Evolutionary conservation across 2,329 filamentous ascomycete species (phyloP).

Genomic region (Aureobasidium sp.): DNA sequence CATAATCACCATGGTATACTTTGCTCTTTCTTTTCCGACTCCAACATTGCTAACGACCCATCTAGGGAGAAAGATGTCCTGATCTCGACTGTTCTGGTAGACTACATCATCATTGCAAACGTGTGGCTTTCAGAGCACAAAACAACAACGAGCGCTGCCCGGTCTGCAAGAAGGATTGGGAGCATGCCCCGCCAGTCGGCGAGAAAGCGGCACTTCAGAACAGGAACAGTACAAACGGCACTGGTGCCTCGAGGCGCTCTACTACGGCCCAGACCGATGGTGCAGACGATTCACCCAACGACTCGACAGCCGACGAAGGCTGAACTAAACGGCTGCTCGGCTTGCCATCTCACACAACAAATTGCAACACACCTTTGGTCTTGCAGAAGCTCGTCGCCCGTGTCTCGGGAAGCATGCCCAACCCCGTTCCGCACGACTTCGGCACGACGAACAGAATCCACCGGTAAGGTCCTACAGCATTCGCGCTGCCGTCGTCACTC

Average conservation of each 20-base stretch:
- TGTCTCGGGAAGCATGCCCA: neutral
- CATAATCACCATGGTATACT: constrained; percentile 65
- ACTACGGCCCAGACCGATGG: constrained; percentile 20
- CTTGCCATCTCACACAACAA: neutral
- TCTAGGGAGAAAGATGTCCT: constrained; percentile 64
- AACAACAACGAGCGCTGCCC: constrained; percentile 57
- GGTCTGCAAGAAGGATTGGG: constrained; percentile 46
- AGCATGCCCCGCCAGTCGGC: constrained; percentile 45
- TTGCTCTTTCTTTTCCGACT: neutral
- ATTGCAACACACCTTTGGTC: neutral
- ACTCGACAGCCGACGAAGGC: constrained; percentile 16
- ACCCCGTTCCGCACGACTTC: too few species aligned
- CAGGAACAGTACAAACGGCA: constrained; percentile 18
- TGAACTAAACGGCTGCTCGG: neutral
- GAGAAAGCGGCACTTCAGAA: constrained; percentile 38
- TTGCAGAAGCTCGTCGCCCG: neutral
- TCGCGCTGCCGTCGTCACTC: neutral
- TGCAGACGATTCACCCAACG: constrained; percentile 16
- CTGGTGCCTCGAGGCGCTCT: constrained; percentile 13
- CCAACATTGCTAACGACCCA: neutral
- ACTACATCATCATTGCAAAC: constrained; percentile 70
- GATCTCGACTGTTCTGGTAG: constrained; percentile 61
- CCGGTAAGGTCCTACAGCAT: neutral
- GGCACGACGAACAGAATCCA: too few species aligned
- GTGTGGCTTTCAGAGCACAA: constrained; percentile 64